Percentiles rank a stretch among this genome's conserved stretches.
Conservation (phyloP, 2,329 filamentous ascomycete species). For the Helicocarpus griseus region DNA sequence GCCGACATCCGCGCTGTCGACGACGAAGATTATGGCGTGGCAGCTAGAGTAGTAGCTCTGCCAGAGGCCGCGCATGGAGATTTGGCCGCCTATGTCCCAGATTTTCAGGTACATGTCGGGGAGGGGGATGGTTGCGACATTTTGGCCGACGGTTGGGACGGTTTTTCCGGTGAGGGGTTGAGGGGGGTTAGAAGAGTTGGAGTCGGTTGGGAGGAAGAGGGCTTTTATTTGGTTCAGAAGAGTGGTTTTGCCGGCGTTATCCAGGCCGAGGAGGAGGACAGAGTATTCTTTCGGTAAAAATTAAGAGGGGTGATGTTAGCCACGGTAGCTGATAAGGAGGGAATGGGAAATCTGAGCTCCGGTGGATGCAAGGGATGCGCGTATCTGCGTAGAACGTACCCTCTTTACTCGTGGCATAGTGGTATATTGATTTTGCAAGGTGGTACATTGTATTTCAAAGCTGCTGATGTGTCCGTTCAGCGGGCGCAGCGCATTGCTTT, state of each 20-base stretch:
- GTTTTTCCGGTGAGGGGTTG: constrained; percentile 66
- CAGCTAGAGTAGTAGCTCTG: constrained; percentile 90
- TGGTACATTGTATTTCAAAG: constrained; percentile 64
- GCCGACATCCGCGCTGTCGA: constrained; percentile 88
- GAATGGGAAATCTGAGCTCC: not conserved
- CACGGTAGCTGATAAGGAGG: not conserved
- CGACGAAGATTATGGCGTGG: constrained; percentile 95
- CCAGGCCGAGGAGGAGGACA: constrained; percentile 88
- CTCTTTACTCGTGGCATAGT: constrained; percentile 95
- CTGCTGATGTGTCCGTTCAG: not conserved
- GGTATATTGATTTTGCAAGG: constrained; percentile 86
- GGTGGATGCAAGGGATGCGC: not conserved
- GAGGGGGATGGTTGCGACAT: constrained; percentile 82
- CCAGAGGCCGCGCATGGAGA: constrained; percentile 82
- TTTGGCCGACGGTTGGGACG: constrained; percentile 93
- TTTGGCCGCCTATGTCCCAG: constrained; percentile 95
- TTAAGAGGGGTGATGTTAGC: no score
- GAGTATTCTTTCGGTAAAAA: constrained; percentile 96
- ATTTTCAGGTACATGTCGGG: constrained; percentile 96
- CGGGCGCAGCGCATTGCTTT: not conserved
- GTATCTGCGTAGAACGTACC: constrained; percentile 41
- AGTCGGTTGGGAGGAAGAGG: constrained; percentile 49
- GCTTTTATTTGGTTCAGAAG: constrained; percentile 95
- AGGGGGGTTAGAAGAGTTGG: constrained; percentile 28
- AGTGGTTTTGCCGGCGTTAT: constrained; percentile 97